A percentile compares a stretch with the other conserved stretches of the same genome.
Evolutionary conservation across 2,329 filamentous ascomycete species (phyloP).

Genomic region (Gremmenia infestans): DNA sequence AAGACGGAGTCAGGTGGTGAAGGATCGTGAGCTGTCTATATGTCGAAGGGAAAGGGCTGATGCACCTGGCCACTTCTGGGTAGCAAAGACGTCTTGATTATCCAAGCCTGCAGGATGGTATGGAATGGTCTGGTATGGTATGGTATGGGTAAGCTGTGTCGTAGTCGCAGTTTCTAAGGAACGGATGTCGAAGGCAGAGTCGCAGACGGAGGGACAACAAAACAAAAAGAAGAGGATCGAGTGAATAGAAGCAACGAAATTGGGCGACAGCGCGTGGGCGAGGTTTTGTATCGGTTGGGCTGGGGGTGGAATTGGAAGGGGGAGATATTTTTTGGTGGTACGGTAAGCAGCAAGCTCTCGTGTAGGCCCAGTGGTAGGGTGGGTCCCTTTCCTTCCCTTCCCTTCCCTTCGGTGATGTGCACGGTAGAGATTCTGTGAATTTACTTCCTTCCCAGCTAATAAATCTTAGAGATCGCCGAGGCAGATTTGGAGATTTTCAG

Average conservation of each 20-base stretch:
- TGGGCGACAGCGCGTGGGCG: background rate
- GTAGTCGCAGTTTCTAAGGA: background rate
- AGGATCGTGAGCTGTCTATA: background rate
- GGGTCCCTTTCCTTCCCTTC: too few relatives aligned
- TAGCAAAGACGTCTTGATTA: background rate
- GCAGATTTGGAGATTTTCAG: too few relatives aligned
- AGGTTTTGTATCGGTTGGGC: background rate
- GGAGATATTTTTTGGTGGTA: background rate
- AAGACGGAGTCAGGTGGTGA: slow-evolving; percentile 10
- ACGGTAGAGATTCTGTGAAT: too few relatives aligned
- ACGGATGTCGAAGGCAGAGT: background rate
- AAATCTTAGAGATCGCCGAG: too few relatives aligned
- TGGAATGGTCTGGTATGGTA: background rate
- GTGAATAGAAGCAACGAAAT: too few relatives aligned
- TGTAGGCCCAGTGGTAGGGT: too few relatives aligned
- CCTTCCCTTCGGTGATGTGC: too few relatives aligned
- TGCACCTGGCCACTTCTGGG: slow-evolving; percentile 8
- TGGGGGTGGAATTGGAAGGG: background rate
- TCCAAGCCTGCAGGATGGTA: slow-evolving; percentile 1
- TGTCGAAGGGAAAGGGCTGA: background rate
- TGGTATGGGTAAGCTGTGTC: background rate
- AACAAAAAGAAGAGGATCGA: too few relatives aligned
- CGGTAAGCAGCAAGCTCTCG: too few relatives aligned
- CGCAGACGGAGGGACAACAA: too few relatives aligned
- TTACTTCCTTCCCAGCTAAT: too few relatives aligned